Evolutionary conservation across 2,329 filamentous ascomycete species (phyloP), one percentile per base, ranked within the genome.

Genomic region (Phialemoniopsis sp.): DNA sequence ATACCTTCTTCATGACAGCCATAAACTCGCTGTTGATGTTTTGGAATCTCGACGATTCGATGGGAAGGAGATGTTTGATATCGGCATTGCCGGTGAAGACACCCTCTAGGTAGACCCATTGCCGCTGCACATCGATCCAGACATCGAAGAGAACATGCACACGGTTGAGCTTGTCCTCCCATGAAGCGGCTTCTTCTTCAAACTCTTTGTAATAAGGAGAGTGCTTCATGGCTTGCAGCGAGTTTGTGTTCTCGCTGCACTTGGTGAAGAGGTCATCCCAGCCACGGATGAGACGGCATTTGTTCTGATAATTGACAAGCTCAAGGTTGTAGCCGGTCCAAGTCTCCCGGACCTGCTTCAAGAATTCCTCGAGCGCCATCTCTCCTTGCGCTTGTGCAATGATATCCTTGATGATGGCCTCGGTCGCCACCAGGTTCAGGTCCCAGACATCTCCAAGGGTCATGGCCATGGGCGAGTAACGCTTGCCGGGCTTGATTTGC

Each of bases 131-230:
- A 64, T 98, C 94, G 53, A 98, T 98, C 94, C 94, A 99, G 13
- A 98, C 90, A 60, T 99, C 93, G 56, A 99, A 98, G 9, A 98
- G 76, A 13, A 98, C 89, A 58, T 98, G 93, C 3, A 98, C 89
- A 34, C 93, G 82, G 61, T 97, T 99, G 18, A 99, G 76, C 61
- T 95, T 95, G 65, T 98, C 94, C 64, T 98, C 94, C 93, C 93
- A 98, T 1, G 86, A 80, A 1, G 89, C 86, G 7, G 94, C 94
- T 52, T 98, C 93, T 54, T 98, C 93, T 59, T 98, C 93, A 46
- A 99, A 99, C 54, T 97, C 91, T 62, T 96, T 97, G 74, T 95
- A 98, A 64, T 98, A 98, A 0, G 93, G 93, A 5, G 93, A 99
- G 62, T 98, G 91, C 58, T 89, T 86, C 94, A 99, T 99, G 17